These are phyloP conservation scores for Paracamarosporium sp. DNA, from an alignment of 2,329 filamentous ascomycete genomes.

Conservation along the genomic window DNA sequence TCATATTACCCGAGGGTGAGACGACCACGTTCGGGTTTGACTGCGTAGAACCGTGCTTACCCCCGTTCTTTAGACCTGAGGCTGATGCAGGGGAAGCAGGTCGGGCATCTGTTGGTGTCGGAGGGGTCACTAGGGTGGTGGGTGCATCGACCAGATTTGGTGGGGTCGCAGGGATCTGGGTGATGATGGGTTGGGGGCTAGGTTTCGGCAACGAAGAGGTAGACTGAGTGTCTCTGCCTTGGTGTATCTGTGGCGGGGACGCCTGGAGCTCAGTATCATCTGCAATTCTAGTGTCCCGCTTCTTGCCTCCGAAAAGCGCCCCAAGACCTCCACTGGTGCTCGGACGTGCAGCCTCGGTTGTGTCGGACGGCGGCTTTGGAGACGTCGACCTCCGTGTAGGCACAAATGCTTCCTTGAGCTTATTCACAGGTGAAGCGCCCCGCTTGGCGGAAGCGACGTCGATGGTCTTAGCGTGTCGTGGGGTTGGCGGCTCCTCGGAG, in stretches of 20 bases:
- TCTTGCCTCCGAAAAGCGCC: conserved; percentile 50
- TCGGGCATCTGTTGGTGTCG: conserved; percentile 63
- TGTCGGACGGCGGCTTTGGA: conserved; percentile 33
- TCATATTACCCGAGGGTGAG: conserved; percentile 73
- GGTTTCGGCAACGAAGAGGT: conserved; percentile 29
- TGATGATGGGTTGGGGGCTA: conserved; percentile 46
- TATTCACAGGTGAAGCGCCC: conserved; percentile 73
- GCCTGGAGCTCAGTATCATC: conserved; percentile 31
- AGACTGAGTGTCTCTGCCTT: conserved; percentile 39
- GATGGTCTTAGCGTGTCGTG: conserved; percentile 40
- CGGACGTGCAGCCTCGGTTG: conserved; percentile 49
- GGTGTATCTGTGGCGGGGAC: conserved; percentile 40
- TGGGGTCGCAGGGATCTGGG: conserved; percentile 50
- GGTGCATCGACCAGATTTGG: conserved; percentile 54
- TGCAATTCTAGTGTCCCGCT: conserved; percentile 36
- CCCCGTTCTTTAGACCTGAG: conserved; percentile 26
- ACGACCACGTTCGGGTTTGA: conserved; percentile 61
- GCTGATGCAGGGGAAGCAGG: conserved; percentile 40
- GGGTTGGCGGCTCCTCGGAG: conserved; percentile 34
- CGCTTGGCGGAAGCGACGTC: conserved; percentile 55
- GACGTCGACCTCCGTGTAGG: conserved; percentile 38
- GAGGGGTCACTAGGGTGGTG: conserved; percentile 68
- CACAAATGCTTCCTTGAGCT: conserved; percentile 74
- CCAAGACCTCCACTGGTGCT: conserved; percentile 53
- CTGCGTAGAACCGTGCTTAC: conserved; percentile 39